These are phyloP conservation scores for Porcisia hertigi DNA, from an alignment of 208 protist species.

Conservation along the genomic window DNA sequence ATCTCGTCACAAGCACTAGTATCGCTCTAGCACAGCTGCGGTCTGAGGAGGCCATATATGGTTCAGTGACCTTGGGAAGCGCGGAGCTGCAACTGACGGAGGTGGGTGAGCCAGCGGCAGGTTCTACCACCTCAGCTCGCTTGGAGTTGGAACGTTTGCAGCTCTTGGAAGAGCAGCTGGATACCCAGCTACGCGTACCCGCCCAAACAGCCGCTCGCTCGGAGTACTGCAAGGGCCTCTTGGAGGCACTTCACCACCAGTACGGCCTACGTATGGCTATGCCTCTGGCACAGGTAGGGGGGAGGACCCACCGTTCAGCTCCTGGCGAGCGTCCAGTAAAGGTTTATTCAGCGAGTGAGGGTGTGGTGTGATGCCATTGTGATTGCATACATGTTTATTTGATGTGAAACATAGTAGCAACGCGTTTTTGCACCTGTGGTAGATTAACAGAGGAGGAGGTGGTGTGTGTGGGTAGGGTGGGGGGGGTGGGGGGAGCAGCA, in stretches of 20 bases:
- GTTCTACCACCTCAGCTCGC: conserved; percentile 66
- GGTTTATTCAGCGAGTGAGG: not conserved
- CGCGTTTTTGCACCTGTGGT: too few species aligned
- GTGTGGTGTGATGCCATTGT: not conserved
- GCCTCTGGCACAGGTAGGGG: conserved; percentile 6
- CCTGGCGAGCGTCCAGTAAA: not conserved
- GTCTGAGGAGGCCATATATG: conserved; percentile 19
- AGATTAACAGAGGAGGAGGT: too few species aligned
- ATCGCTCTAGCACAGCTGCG: conserved; percentile 24
- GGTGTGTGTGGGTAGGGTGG: too few species aligned
- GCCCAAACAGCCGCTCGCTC: conserved; percentile 10
- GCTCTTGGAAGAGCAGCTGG: conserved; percentile 13
- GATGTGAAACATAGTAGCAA: too few species aligned
- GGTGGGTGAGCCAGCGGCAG: conserved; percentile 46
- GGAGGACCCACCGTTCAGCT: not conserved
- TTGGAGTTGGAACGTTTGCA: conserved; percentile 51
- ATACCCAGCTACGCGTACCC: conserved; percentile 9
- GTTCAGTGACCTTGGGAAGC: conserved; percentile 14
- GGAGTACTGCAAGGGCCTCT: conserved; percentile 16
- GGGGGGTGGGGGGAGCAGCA: too few species aligned
- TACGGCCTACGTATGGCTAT: conserved; percentile 36
- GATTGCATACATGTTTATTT: too few species aligned
- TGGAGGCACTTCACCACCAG: conserved; percentile 29
- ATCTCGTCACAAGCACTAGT: conserved; percentile 26
- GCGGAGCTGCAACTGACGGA: conserved; percentile 45